A percentile compares a stretch with the other conserved stretches of the same genome.
These are phyloP conservation scores for Vicia villosa DNA, from an alignment of 306 rosid genomes.

Conservation along the genomic window DNA sequence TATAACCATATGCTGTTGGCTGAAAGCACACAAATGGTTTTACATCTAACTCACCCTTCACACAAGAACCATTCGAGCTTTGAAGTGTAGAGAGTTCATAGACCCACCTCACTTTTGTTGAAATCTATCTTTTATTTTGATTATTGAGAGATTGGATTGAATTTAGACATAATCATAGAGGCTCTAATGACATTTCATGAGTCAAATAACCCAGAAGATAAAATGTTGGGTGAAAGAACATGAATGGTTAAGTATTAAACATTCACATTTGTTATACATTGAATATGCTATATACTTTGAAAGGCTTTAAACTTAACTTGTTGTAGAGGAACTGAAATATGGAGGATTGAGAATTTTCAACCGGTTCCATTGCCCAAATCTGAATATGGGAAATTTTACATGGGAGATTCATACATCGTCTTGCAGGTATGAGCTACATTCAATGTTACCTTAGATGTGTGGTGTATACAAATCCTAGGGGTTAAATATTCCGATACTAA, in stretches of 20 bases:
- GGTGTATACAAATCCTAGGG: background rate
- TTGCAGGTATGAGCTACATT: slow-evolving; percentile 67
- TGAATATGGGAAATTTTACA: slow-evolving; percentile 88
- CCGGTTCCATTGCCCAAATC: slow-evolving; percentile 90
- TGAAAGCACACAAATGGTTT: background rate
- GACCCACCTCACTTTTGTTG: slow-evolving; percentile 12
- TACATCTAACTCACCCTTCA: background rate
- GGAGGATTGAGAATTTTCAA: slow-evolving; percentile 95
- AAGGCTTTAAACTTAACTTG: slow-evolving; percentile 62
- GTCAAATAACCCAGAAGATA: slow-evolving; percentile 19
- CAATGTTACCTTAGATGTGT: slow-evolving; percentile 20
- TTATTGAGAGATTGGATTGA: background rate
- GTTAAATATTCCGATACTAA: background rate
- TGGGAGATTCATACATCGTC: slow-evolving; percentile 86
- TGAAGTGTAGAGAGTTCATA: background rate
- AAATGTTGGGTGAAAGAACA: slow-evolving; percentile 10
- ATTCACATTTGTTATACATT: slow-evolving; percentile 29
- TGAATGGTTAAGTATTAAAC: background rate
- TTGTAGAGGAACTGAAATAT: slow-evolving; percentile 88
- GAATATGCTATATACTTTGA: slow-evolving; percentile 29
- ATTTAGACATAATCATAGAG: slow-evolving; percentile 15
- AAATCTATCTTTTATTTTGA: background rate
- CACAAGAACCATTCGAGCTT: slow-evolving; percentile 17
- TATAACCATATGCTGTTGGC: slow-evolving; percentile 26
- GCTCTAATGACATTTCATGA: slow-evolving; percentile 13